A percentile compares a stretch with the other conserved stretches of the same genome.
Conservation (phyloP, 768 basidiomycete genomes). For the Wakefieldia striispora region DNA sequence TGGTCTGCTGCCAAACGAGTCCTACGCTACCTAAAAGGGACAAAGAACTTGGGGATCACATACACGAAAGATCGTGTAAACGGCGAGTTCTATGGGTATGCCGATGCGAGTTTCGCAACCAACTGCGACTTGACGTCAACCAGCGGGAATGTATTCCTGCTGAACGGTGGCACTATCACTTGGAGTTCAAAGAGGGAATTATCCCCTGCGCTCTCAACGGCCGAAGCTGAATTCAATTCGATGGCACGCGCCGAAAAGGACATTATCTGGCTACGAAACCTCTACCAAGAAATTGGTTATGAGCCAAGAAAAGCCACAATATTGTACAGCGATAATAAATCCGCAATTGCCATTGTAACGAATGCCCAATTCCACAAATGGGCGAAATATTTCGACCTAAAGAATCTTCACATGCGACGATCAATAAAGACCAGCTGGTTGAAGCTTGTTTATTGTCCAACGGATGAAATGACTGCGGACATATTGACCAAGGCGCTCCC, state of each 20-base stretch:
- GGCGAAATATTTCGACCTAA: constrained; percentile 15
- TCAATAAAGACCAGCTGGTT: neutral
- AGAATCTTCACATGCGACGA: constrained; percentile 26
- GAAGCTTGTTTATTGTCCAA: constrained; percentile 15
- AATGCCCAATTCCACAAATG: constrained; percentile 20
- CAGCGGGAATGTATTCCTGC: constrained; percentile 27
- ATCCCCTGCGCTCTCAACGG: neutral
- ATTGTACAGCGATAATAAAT: constrained; percentile 18
- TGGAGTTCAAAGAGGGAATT: constrained; percentile 32
- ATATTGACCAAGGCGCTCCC: constrained; percentile 9
- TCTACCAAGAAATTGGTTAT: constrained; percentile 31
- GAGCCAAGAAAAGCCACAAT: constrained; percentile 14
- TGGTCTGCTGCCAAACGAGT: constrained; percentile 14
- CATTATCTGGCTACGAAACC: constrained; percentile 25
- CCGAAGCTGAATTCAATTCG: constrained; percentile 3
- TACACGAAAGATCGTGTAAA: neutral
- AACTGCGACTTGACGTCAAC: constrained; percentile 19
- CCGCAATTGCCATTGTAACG: constrained; percentile 27
- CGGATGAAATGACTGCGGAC: constrained; percentile 24
- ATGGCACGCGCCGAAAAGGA: constrained; percentile 3
- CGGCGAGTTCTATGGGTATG: constrained; percentile 12
- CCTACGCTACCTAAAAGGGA: constrained; percentile 14
- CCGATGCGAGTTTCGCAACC: constrained; percentile 28
- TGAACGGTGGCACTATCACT: constrained; percentile 29
- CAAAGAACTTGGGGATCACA: neutral